Evolutionary conservation across 345 rosid species (phyloP), one percentile per base, ranked within the genome.

Genomic region (Eutrema japonicum): DNA sequence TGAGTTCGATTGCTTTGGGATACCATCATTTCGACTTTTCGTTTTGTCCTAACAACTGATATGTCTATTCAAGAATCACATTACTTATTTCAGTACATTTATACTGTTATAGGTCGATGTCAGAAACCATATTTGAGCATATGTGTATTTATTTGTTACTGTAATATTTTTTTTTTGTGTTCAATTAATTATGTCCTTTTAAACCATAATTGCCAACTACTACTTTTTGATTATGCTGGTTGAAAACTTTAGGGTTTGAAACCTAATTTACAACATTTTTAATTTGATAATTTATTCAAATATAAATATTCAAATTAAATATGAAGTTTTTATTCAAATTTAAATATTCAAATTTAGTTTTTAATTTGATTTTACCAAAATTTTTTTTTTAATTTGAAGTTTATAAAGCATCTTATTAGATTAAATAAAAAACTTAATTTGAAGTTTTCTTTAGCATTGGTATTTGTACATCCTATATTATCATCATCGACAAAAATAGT

Each of bases 1-100:
- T 50, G 53, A 74, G 73, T 66, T 74, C 62, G 36, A 43, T 51
- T 58, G 52, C 73, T 74, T 48, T 74, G 32, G 36, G 58, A 73
- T 73, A 38, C 43, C 26, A 73, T 73, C 66, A 73, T 65, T 73
- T 55, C 8, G 51, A 58, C 59, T 29, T 56, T 47, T 32, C 4
- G 8, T 37, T 55, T 65, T 38, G 41, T 56, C 71, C 66, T 47
- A 66, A 65, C 56, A 11, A 14, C 35, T 56, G 41, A 54, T 52
- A 55, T 65, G 35, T 65, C 71, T 37, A 56, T 47, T 46, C 46
- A 45, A 27, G 66, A 47, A 30, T 35, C 56, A 50, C 8, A 48
- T 36, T 12, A 49, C 22, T 65, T 49, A 65, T 49, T 1, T 10
- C 33, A 48, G 45, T 48, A 33, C 9, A 48, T n/a, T 46, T 46